Evolutionary conservation across 495 filamentous ascomycete species (phyloP).

Genomic region (Cladorrhinum samala): DNA sequence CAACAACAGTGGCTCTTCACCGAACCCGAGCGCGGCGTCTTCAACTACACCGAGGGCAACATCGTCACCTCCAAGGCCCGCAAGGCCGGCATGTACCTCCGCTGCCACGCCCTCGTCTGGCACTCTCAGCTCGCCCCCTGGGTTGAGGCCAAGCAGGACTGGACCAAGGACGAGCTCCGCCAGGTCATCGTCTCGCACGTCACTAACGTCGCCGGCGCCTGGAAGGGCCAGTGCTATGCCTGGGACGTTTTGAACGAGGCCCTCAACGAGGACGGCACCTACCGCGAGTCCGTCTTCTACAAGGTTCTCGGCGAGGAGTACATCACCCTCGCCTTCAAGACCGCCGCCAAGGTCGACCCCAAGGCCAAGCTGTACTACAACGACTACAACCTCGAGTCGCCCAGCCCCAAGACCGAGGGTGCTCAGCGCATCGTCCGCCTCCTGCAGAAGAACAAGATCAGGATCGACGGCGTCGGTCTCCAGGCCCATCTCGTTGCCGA

Average conservation of each 20-base stretch:
- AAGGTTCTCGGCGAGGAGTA: conserved; percentile 51
- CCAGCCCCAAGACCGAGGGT: conserved; percentile 29
- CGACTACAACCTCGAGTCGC: conserved; percentile 60
- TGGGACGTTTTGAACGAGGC: conserved; percentile 68
- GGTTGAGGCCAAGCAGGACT: conserved; percentile 43
- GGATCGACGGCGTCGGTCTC: conserved; percentile 61
- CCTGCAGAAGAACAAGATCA: conserved; percentile 45
- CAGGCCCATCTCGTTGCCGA: conserved; percentile 58
- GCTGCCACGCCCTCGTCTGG: conserved; percentile 59
- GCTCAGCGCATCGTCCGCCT: conserved; percentile 51
- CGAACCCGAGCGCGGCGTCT: conserved; percentile 42
- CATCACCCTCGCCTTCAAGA: conserved; percentile 51
- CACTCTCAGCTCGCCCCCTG: conserved; percentile 53
- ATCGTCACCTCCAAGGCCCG: conserved; percentile 38
- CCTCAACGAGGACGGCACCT: conserved; percentile 61
- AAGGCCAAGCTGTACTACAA: conserved; percentile 62
- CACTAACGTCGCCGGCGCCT: conserved; percentile 46
- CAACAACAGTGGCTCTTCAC: conserved; percentile 41
- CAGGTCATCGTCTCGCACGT: conserved; percentile 51
- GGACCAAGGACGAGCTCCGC: conserved; percentile 47
- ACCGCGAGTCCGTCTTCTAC: conserved; percentile 51
- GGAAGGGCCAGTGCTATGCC: conserved; percentile 49
- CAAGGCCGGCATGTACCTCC: conserved; percentile 43
- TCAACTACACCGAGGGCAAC: conserved; percentile 50
- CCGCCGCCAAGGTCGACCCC: conserved; percentile 48